These are phyloP conservation scores for Brassica incana DNA, from an alignment of 345 rosid genomes.

Conservation along the genomic window DNA sequence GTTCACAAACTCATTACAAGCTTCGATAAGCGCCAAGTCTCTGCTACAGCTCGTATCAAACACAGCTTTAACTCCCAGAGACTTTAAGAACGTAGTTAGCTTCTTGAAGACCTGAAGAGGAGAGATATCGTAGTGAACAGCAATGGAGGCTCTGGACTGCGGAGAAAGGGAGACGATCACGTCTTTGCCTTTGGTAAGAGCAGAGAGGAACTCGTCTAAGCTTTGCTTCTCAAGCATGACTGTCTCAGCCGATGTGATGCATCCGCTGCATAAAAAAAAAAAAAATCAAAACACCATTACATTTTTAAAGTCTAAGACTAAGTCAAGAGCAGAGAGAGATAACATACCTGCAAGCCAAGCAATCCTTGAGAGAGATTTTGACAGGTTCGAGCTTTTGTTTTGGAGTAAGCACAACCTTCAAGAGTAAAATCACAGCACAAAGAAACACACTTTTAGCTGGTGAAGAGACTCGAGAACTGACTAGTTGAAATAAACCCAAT, in stretches of 20 bases:
- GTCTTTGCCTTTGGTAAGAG: slow-evolving; percentile 57
- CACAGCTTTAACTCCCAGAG: slow-evolving; percentile 82
- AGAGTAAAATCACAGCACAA: slow-evolving; percentile 11
- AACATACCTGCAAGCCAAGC: slow-evolving; percentile 88
- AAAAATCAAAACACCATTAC: not conserved
- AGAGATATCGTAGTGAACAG: slow-evolving; percentile 66
- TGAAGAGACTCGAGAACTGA: not conserved
- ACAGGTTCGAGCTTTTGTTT: slow-evolving; percentile 62
- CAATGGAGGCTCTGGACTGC: slow-evolving; percentile 88
- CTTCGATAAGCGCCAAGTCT: slow-evolving; percentile 76
- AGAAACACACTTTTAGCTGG: not conserved
- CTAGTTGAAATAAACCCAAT: no score
- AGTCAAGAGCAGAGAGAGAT: slow-evolving; percentile 2
- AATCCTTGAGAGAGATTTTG: slow-evolving; percentile 92
- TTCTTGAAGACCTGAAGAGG: slow-evolving; percentile 77
- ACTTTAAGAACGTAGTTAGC: slow-evolving; percentile 77
- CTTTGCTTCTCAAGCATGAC: slow-evolving; percentile 99
- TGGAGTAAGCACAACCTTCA: slow-evolving; percentile 54
- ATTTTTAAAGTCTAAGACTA: not conserved
- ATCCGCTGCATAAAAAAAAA: slow-evolving; percentile 57
- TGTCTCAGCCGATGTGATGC: slow-evolving; percentile 92
- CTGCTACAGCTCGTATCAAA: slow-evolving; percentile 83
- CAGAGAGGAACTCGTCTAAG: slow-evolving; percentile 77
- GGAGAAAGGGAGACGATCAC: slow-evolving; percentile 78
- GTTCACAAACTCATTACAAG: slow-evolving; percentile 79